Base-by-base conservation (phyloP, 2,329 filamentous ascomycete species). In the Myrmaecium sp. region DNA sequence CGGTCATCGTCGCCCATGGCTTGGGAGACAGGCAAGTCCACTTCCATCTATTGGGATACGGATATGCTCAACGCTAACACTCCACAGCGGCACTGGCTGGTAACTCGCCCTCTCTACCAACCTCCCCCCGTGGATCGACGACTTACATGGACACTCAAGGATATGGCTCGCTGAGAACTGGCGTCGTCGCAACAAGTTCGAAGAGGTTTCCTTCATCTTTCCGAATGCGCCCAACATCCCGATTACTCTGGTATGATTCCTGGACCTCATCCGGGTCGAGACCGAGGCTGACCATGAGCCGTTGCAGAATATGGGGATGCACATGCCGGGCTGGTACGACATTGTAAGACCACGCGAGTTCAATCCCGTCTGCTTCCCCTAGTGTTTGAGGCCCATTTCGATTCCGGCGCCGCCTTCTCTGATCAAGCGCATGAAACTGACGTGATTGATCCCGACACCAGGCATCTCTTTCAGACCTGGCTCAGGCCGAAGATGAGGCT, bases 1-100 rank as follows among this genome's bases (percentile, higher is more conserved):
- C 86, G 3, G 77, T 95, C 42, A 95, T 98, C 43, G 83, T 94
- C 54, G 66, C 80, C 27, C 89, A 98, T 51, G 89, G 89, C 9
- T 62, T 98, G 20, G 89, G 89, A 35, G 89, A 95, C 49, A 76
- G 64, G 53, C 52, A 40, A 36, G 30, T 18, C 13, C 13, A 14
- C n/a, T 30, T 5, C 14, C 28, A 11, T 8, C 6, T 30, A 17
- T n/a, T n/a, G n/a, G n/a, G n/a, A n/a, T n/a, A n/a, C n/a, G n/a
- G 18, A 20, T 20, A 20, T 20, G 11, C 8, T 8, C 18, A 20
- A n/a, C n/a, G 11, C 24, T 29, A 17, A 31, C 17, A 18, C 6
- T 13, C n/a, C 25, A 21, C 32, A 59, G 52, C 16, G 79, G 77
- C 22, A 61, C 69, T 38, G 79, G 79, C 39, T 86, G 80, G 84